Evolutionary conservation across 1,284 basidiomycete genomes (phyloP), one percentile per base, ranked within the genome.

Genomic region (Meira nashicola): DNA sequence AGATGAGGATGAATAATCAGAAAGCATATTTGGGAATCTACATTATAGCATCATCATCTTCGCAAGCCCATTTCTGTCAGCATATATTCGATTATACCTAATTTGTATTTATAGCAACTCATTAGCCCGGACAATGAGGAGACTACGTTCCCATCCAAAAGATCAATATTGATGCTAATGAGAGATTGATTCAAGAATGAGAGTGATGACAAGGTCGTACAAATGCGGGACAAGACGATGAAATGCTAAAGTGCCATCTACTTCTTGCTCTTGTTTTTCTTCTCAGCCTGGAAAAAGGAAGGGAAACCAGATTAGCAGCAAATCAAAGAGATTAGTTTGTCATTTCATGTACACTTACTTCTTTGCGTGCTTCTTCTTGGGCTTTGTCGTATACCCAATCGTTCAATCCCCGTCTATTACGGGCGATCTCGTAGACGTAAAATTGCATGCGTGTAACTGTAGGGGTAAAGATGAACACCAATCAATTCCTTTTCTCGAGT

Each of bases 361-460:
- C 62, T 38, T 62, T 64, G n/a, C 54, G 39, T 51, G 55, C 60
- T 43, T 62, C 70, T 64, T 74, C 68, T 55, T 67, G 62, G 4
- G 73, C 76, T 63, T 76, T 74, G 23, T 73, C 71, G 56, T 60
- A 68, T n/a, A 90, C 87, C 59, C 81, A 81, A 79, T 95, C 90
- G 80, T 99, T 99, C 63, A 97, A 83, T 1, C 92, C 93, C 1
- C 92, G 83, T 59, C 88, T 83, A 82, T 97, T 97, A 62, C 94
- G 86, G 19, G 91, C 86, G 74, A 99, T 95, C 88, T 96, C 92
- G 76, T 92, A 84, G 28, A 90, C 91, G 73, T 92, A 92, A 82
- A 96, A 97, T 83, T 93, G 83, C 15, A 81, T 70, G n/a, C 80
- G 73, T 41, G 78, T 77, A 55, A 80, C 80, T 80, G 67, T n/a